Base-by-base conservation (phyloP, 2,329 filamentous ascomycete species). In the Botrytis tulipae region DNA sequence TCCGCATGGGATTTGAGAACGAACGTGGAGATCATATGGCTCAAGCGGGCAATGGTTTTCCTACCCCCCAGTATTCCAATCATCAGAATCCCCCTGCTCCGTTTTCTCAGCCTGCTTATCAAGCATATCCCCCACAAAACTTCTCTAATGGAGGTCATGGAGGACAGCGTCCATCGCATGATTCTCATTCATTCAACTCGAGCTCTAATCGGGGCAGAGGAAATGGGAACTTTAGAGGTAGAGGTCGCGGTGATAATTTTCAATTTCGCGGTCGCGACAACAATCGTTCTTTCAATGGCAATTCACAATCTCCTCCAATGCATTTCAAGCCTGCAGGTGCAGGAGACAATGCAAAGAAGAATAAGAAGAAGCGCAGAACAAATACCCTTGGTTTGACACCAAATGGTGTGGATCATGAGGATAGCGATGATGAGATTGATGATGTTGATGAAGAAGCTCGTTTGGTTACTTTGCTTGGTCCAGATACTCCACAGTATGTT, bases 351-450 rank as follows among this genome's bases (percentile, higher is more conserved):
- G 81, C 83, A 78, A 74, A 72, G 73, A 81, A 81, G 74, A 91
- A 90, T 81, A 91, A 90, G 81, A 93, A 92, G 85, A 92, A 91
- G 84, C 88, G 90, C 73, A 91, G 90, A 83, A 89, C 89, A 57
- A 92, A 92, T 77, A 90, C 90, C 1, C 86, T 94, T 37, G 92
- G 92, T 48, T 84, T 95, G 67, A 92, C 90, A 14, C 90, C 91
- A 72, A 80, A 79, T 77, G 80, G 78, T 76, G 78, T 78, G 74
- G 81, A 82, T 25, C 88, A 88, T 42, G 87, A 89, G 77, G 87
- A 89, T 70, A 90, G 86, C 68, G 88, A 89, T 75, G 91, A 92
- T 73, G 90, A 92, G 66, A 72, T 79, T 73, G 89, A 91, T 71
- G 88, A 92, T 75, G 85, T 89, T 72, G 92, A 94, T 78, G 93